Percentiles rank a stretch among this genome's conserved stretches.
phyloP scores from a whole-genome alignment of 208 protist species.

The Crithidia expoeki region DNA sequence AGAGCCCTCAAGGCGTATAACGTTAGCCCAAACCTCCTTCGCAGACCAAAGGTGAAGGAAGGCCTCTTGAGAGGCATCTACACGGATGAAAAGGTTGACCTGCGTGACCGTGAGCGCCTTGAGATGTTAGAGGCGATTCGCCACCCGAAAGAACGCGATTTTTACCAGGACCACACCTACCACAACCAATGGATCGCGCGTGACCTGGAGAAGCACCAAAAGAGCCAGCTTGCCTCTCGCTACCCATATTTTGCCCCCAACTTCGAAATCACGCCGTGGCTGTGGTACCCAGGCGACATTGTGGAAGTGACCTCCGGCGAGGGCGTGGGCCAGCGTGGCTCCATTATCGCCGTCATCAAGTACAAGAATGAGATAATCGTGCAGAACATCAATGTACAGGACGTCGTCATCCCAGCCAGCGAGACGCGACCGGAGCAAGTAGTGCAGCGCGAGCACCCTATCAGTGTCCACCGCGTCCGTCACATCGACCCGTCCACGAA shows the following conservation, averaged over 20 bases:
- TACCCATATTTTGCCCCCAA: slow-evolving; percentile 76
- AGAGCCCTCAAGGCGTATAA: slow-evolving; percentile 67
- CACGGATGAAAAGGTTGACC: slow-evolving; percentile 74
- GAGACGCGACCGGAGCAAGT: slow-evolving; percentile 86
- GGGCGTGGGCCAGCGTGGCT: slow-evolving; percentile 75
- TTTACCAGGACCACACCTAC: slow-evolving; percentile 93
- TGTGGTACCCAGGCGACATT: slow-evolving; percentile 89
- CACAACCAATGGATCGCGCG: slow-evolving; percentile 89
- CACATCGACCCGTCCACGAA: slow-evolving; percentile 89
- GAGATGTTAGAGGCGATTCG: slow-evolving; percentile 85
- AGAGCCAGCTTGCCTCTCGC: slow-evolving; percentile 46
- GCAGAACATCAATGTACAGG: slow-evolving; percentile 89
- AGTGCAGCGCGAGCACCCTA: slow-evolving; percentile 88
- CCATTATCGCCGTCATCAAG: slow-evolving; percentile 84
- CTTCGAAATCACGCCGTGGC: slow-evolving; percentile 69
- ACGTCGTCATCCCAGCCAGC: slow-evolving; percentile 85
- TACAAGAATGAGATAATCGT: slow-evolving; percentile 92
- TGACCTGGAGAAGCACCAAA: slow-evolving; percentile 76
- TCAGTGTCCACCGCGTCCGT: slow-evolving; percentile 65
- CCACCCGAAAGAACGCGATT: slow-evolving; percentile 86
- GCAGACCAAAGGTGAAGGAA: slow-evolving; percentile 66
- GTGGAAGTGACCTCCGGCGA: slow-evolving; percentile 83
- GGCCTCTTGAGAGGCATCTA: slow-evolving; percentile 75
- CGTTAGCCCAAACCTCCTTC: slow-evolving; percentile 68
- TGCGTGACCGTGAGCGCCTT: slow-evolving; percentile 77